These are phyloP conservation scores for Xylaria longipes DNA, from an alignment of 495 filamentous ascomycete species.

Conservation along the genomic window DNA sequence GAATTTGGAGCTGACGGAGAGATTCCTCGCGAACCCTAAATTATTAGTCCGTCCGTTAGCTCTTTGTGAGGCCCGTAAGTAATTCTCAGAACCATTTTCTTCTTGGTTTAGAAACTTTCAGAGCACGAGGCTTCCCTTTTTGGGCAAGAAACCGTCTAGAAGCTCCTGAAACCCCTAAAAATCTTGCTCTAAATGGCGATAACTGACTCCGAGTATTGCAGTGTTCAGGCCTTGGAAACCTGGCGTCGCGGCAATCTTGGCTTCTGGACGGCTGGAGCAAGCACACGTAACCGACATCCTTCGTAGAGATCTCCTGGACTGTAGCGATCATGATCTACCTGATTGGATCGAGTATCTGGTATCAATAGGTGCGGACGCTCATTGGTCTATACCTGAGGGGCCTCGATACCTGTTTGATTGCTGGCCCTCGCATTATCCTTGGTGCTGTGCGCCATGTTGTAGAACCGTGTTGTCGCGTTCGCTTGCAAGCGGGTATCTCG, in stretches of 20 bases:
- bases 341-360: neutral
- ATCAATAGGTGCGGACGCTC: conserved; percentile 1
- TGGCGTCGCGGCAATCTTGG: neutral
- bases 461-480: neutral
- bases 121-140: no score
- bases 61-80: neutral
- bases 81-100: no score
- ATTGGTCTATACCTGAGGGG: neutral
- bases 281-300: neutral
- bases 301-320: neutral
- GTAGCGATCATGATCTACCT: neutral
- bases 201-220: no score
- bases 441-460: neutral
- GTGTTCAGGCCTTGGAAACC: neutral
- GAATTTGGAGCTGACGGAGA: neutral
- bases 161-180: no score
- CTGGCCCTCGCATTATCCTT: no score
- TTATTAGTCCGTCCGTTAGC: neutral
- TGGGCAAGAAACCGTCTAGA: no score
- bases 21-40: neutral
- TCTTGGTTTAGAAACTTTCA: no score
- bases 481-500: neutral
- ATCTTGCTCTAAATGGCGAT: no score
- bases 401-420: no score
- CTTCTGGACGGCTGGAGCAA: neutral